Evolutionary conservation across 352 stramenopile genomes (phyloP), one percentile per base, ranked within the genome.

Genomic region (Globisporangium middletonii): DNA sequence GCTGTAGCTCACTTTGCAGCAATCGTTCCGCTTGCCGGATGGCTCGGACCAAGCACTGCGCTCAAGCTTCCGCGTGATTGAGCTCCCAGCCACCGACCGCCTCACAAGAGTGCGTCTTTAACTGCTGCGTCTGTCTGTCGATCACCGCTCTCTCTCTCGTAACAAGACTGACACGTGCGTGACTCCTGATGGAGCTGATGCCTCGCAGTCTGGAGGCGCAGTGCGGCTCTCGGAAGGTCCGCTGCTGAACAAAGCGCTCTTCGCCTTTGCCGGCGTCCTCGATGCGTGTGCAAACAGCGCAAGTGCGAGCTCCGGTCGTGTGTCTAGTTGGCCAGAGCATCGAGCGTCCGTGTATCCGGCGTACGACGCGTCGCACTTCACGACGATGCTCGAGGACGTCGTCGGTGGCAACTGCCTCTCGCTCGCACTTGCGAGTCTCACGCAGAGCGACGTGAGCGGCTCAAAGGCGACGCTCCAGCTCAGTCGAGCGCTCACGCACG

Each of bases 211-310:
- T 46, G 64, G 56, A 46, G 35, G 50, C 13, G 58, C 60, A 3
- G 64, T 79, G 37, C 71, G 77, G 27, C 55, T 86, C 5, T 69
- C 71, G 0, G 77, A 88, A 53, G 69, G 71, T 5, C 72, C 77
- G n/a, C 41, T 86, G 28, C 59, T 82, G 2, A 86, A 83, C 57
- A 86, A 85, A 50, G 69, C 79, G 16, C 41, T 88, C 28, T 79
- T 75, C 15, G 65, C 75, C 9, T 44, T 86, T 5, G 60, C 68
- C 6, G 60, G 75, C n/a, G 77, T 80, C 9, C 26, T 83, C 2
- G 51, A 73, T 18, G 58, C 18, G 16, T 51, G 37, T 16, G 35
- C 28, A 6, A 26, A 11, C 16, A 18, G 5, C 9, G 30, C n/a
- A 1, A n/a, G 18, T 19, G 3, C 3, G 16, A 15, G 4, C n/a